Percentiles rank a stretch among this genome's conserved stretches.
Evolutionary conservation across 306 rosid genomes (phyloP).

Genomic region (Begonia masoniana): DNA sequence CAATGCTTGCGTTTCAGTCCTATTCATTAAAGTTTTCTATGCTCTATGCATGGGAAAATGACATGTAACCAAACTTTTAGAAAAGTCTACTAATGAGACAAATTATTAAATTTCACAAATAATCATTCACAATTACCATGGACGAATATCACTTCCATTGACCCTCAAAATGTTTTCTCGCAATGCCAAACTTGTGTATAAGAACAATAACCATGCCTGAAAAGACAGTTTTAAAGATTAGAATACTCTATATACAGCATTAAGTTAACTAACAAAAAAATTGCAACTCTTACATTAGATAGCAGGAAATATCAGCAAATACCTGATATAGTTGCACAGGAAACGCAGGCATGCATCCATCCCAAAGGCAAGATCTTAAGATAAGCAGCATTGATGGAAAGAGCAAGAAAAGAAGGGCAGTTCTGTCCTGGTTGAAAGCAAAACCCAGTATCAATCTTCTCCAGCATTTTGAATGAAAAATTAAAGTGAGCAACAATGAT

Average conservation of each 20-base stretch:
- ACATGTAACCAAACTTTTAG: neutral
- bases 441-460: slow-evolving; percentile 5
- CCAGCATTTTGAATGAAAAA: no score
- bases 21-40: neutral
- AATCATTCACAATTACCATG: slow-evolving; percentile 44
- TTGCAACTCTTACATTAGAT: neutral
- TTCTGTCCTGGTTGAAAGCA: slow-evolving; percentile 68
- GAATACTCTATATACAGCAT: neutral
- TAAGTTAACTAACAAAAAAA: neutral
- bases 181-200: slow-evolving; percentile 85
- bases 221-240: slow-evolving; percentile 12
- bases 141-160: slow-evolving; percentile 93
- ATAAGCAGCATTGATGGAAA: slow-evolving; percentile 67
- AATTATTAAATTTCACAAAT: slow-evolving; percentile 4
- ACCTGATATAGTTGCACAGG: slow-evolving; percentile 96
- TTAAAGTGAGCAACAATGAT: no score
- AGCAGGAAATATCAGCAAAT: slow-evolving; percentile 4
- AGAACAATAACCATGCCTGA: slow-evolving; percentile 94
- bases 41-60: neutral
- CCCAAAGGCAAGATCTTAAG: slow-evolving; percentile 84
- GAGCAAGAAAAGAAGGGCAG: slow-evolving; percentile 85
- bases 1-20: no score
- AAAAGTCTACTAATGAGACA: neutral
- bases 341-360: slow-evolving; percentile 88
- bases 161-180: slow-evolving; percentile 91